These are phyloP conservation scores for Nissolia schottii DNA, from an alignment of 306 rosid genomes.

Conservation along the genomic window DNA sequence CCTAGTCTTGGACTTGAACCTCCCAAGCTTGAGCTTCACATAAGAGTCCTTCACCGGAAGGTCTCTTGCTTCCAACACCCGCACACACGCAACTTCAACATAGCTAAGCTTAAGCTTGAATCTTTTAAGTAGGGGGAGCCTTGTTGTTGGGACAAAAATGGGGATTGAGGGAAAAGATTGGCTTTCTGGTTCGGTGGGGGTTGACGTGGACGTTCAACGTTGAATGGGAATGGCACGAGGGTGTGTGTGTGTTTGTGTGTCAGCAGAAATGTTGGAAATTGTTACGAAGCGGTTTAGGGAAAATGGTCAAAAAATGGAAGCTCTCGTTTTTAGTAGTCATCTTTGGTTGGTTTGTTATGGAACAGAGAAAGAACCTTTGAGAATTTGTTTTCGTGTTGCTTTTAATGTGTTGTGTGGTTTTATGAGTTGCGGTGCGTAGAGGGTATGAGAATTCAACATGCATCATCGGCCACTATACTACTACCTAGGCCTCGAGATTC, in stretches of 20 bases:
- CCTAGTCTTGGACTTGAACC: slow-evolving; percentile 58
- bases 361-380: not conserved
- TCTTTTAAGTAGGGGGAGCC: not conserved
- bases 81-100: slow-evolving; percentile 59
- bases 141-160: not conserved
- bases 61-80: slow-evolving; percentile 67
- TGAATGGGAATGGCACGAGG: slow-evolving; percentile 39
- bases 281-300: slow-evolving; percentile 8
- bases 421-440: not conserved
- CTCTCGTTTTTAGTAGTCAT: not conserved
- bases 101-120: not conserved
- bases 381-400: not conserved
- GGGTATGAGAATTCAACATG: not conserved
- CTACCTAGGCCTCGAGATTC: not conserved
- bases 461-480: not conserved
- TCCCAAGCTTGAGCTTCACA: slow-evolving; percentile 67
- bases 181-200: slow-evolving; percentile 2
- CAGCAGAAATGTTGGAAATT: not conserved
- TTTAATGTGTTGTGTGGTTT: not conserved
- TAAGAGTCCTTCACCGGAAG: slow-evolving; percentile 44
- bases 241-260: not conserved
- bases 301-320: not conserved
- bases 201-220: slow-evolving; percentile 41
- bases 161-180: slow-evolving; percentile 14
- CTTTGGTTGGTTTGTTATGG: slow-evolving; percentile 15